A percentile compares a stretch with the other conserved stretches of the same genome.
phyloP scores from a whole-genome alignment of 2,329 filamentous ascomycete genomes.

The Ophiognomonia clavigignenti-juglandacearum region DNA sequence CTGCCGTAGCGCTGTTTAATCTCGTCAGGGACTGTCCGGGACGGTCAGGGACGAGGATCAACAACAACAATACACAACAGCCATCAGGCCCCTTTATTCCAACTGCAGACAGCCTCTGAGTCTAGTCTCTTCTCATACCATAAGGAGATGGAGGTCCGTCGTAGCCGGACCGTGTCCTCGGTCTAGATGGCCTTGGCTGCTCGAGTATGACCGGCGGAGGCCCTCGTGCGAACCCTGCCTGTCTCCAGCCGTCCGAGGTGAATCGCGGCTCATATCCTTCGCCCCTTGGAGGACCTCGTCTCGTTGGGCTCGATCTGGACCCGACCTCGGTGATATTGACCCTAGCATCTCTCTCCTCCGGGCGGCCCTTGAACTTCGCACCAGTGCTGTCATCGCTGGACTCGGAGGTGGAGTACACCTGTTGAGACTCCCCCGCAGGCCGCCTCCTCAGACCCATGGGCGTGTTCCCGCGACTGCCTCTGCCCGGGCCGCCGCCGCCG shows the following conservation, averaged over 20 bases:
- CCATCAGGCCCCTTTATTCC: too few species aligned
- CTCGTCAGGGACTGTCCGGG: too few species aligned
- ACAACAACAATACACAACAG: too few species aligned
- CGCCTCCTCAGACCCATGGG: slow-evolving; percentile 4
- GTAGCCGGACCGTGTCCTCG: slow-evolving; percentile 6
- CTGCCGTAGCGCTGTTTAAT: too few species aligned
- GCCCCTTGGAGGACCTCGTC: not conserved
- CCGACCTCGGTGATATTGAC: not conserved
- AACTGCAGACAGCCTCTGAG: too few species aligned
- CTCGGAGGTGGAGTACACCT: slow-evolving; percentile 6
- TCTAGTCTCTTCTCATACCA: not conserved
- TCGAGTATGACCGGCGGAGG: slow-evolving; percentile 3
- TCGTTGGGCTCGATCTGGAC: not conserved
- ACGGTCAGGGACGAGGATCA: too few species aligned
- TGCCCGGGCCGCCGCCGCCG: not conserved
- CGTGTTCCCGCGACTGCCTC: slow-evolving; percentile 1
- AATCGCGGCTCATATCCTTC: not conserved
- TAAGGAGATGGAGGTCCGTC: slow-evolving; percentile 3
- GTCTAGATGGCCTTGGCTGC: slow-evolving; percentile 1
- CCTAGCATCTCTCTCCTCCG: slow-evolving; percentile 4
- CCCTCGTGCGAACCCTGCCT: not conserved
- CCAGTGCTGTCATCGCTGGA: not conserved
- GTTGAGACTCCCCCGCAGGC: slow-evolving; percentile 1
- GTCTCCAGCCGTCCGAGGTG: not conserved
- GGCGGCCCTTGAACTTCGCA: not conserved